Evolutionary conservation across 768 basidiomycete species (phyloP).

Genomic region (Leccinum sublutescens): DNA sequence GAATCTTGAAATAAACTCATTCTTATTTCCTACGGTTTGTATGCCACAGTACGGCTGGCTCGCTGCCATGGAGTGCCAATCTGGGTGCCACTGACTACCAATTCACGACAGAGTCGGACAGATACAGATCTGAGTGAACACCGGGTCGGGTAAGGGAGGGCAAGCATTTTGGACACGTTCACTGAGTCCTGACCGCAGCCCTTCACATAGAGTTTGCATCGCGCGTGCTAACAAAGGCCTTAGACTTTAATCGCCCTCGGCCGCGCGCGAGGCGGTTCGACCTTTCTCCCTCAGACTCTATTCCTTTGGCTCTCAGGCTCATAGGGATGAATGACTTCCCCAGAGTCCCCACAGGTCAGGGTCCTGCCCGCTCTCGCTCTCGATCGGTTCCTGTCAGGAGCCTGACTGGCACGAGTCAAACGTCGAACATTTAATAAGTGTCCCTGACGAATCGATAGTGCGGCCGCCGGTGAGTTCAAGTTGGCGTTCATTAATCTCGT

Average conservation of each 20-base stretch:
- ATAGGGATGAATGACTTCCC: neutral
- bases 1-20: neutral
- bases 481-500: no score
- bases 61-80: no score
- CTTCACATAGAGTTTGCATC: neutral
- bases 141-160: neutral
- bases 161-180: neutral
- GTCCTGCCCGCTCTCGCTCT: neutral
- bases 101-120: neutral
- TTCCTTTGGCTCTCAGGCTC: neutral
- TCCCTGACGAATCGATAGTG: neutral
- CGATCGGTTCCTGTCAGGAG: neutral
- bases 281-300: neutral
- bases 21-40: neutral
- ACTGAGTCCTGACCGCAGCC: neutral
- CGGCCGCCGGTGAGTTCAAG: no score
- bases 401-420: neutral
- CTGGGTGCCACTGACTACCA: neutral
- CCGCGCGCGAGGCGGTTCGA: neutral
- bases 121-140: neutral
- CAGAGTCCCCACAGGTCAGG: neutral
- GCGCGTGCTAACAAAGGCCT: neutral
- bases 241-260: neutral
- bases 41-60: neutral
- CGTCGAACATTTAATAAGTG: neutral